These are phyloP conservation scores for Somion occarium DNA, from an alignment of 1,284 basidiomycete genomes.

Conservation along the genomic window DNA sequence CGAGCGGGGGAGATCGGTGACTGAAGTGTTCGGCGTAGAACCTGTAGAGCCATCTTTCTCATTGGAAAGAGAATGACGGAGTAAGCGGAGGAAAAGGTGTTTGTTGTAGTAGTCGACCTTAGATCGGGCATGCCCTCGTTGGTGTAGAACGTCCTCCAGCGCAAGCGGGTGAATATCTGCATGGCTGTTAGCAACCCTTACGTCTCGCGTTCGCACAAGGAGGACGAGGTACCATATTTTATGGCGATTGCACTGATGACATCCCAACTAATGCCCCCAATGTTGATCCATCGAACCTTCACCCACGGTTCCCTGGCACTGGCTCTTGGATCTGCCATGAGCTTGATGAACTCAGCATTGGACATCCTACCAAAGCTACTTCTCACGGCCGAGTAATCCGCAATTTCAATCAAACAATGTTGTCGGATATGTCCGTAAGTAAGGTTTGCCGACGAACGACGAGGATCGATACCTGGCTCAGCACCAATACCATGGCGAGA, in stretches of 20 bases:
- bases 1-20: slow-evolving; percentile 37
- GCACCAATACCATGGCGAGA: slow-evolving; percentile 40
- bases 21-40: slow-evolving; percentile 12
- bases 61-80: slow-evolving; percentile 50
- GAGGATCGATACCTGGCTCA: slow-evolving; percentile 61
- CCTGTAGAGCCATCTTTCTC: slow-evolving; percentile 21
- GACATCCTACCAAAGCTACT: slow-evolving; percentile 46
- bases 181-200: not conserved
- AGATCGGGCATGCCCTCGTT: slow-evolving; percentile 48
- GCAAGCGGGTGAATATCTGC: slow-evolving; percentile 65
- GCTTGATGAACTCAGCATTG: slow-evolving; percentile 49
- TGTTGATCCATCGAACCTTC: slow-evolving; percentile 68
- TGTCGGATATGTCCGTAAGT: slow-evolving; percentile 48
- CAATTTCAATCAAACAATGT: slow-evolving; percentile 57
- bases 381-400: slow-evolving; percentile 56
- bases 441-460: slow-evolving; percentile 42
- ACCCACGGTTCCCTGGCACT: slow-evolving; percentile 47
- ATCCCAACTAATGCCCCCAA: slow-evolving; percentile 69
- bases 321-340: slow-evolving; percentile 38
- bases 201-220: not conserved
- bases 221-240: slow-evolving; percentile 44
- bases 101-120: slow-evolving; percentile 66
- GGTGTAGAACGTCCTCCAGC: slow-evolving; percentile 63
- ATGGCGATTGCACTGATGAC: slow-evolving; percentile 61
- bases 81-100: slow-evolving; percentile 63